Evolutionary conservation across 2,329 filamentous ascomycete species (phyloP), one percentile per base, ranked within the genome.

Genomic region (Exophiala bonariae): DNA sequence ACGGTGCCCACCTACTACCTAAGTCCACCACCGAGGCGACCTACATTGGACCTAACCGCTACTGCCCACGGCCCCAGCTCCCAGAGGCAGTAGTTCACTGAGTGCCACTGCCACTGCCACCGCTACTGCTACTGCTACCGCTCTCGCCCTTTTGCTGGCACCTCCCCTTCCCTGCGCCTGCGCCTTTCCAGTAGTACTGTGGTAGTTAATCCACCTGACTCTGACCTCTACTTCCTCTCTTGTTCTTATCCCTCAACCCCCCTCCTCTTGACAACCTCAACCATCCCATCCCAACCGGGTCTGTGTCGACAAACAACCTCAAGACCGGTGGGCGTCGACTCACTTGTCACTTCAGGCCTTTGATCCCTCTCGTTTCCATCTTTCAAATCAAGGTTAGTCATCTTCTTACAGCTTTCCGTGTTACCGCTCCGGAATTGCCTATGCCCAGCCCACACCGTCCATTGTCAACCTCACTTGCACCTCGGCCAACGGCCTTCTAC

Each of bases 321-420:
- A 51, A 41, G 51, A 47, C 52, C 45, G 44, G 52, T 52, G 52
- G 44, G 52, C 22, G 30, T 44, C 52, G 52, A 55, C 52, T 55
- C 52, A 55, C 52, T 48, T 44, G 52, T 52, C 52, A 41, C 46
- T 42, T n/a, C n/a, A 31, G 35, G 44, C 44, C 20, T 34, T 40
- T 30, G 20, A 16, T 20, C 23, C 35, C 28, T 43, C 34, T n/a
- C 34, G 37, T 16, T 33, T 30, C 36, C 34, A 44, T 20, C 17
- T 44, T n/a, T 47, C 45, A 37, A 41, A 4, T 18, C 35, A 13
- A 37, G 35, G 35, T 37, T 37, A 37, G 35, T 37, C 35, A 37
- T 37, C 35, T 19, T 22, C 18, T 37, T 37, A 13, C 35, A 13
- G 35, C 35, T 37, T 17, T 37, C 35, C 10, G 35, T 17, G 20